Conservation (phyloP, 108 stramenopile species). For the Pseudonitzschia delicatissima region DNA sequence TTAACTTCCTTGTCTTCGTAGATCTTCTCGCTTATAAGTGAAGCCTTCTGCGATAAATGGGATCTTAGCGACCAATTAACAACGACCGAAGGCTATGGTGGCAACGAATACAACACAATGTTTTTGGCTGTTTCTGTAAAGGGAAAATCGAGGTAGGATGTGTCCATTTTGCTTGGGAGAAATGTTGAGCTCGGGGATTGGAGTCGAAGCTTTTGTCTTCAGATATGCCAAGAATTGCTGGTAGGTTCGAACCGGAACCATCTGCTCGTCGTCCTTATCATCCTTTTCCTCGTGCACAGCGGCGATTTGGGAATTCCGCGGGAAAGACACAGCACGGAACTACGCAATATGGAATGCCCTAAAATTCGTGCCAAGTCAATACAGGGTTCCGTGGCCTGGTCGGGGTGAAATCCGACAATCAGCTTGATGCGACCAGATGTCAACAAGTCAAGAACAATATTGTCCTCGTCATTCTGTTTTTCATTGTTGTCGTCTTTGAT, state of each 20-base stretch:
- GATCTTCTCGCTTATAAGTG: too few species aligned
- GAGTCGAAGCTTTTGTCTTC: constrained; percentile 19
- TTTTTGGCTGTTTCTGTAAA: constrained; percentile 64
- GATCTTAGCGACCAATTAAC: too few species aligned
- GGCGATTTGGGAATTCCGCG: constrained; percentile 58
- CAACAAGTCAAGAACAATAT: neutral
- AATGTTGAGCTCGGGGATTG: neutral
- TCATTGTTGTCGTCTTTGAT: neutral
- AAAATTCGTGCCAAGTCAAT: constrained; percentile 65
- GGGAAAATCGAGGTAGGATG: constrained; percentile 38
- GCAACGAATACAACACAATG: constrained; percentile 56
- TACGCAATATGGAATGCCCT: constrained; percentile 60
- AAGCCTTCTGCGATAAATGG: too few species aligned
- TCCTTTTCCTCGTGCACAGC: constrained; percentile 24
- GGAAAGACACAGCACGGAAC: constrained; percentile 83
- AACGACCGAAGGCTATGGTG: constrained; percentile 3
- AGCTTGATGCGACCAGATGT: constrained; percentile 23
- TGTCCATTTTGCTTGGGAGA: constrained; percentile 11
- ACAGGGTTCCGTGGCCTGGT: constrained; percentile 78
- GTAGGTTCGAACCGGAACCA: constrained; percentile 42
- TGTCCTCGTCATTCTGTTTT: neutral
- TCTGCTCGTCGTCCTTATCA: neutral
- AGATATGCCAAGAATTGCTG: constrained; percentile 56
- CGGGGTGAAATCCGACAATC: constrained; percentile 88
- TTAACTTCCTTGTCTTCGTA: too few species aligned